These are phyloP conservation scores for Gossypium thurberi DNA, from an alignment of 345 rosid species.

Conservation along the genomic window DNA sequence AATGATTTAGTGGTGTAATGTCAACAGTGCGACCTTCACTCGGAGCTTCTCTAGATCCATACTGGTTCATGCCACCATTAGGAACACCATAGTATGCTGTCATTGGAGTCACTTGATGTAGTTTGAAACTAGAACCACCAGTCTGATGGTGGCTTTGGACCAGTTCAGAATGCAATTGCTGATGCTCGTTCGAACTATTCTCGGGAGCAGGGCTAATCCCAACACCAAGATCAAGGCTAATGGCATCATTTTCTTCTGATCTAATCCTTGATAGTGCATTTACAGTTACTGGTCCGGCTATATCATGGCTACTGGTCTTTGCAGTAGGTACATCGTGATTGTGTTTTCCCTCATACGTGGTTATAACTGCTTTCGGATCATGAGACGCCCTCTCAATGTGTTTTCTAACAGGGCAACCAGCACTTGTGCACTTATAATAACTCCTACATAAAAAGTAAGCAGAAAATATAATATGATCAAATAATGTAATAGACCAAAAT, in stretches of 20 bases:
- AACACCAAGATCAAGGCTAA: slow-evolving; percentile 97
- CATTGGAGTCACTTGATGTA: slow-evolving; percentile 40
- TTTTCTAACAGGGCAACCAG: slow-evolving; percentile 92
- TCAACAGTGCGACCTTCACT: slow-evolving; percentile 39
- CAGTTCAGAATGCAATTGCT: slow-evolving; percentile 36
- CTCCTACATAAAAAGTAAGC: slow-evolving; percentile 52
- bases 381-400: slow-evolving; percentile 99
- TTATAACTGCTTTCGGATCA: slow-evolving; percentile 95
- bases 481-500: not conserved
- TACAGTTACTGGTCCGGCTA: slow-evolving; percentile 39
- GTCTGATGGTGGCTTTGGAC: slow-evolving; percentile 34
- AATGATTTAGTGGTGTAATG: slow-evolving; percentile 42
- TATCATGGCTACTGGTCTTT: slow-evolving; percentile 56
- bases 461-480: not conserved
- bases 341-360: slow-evolving; percentile 97
- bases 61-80: slow-evolving; percentile 46
- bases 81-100: slow-evolving; percentile 44
- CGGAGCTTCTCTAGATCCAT: slow-evolving; percentile 22
- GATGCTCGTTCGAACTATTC: slow-evolving; percentile 39
- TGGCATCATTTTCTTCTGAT: slow-evolving; percentile 45
- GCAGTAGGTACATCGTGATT: slow-evolving; percentile 89
- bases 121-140: slow-evolving; percentile 42
- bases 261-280: slow-evolving; percentile 43
- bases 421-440: slow-evolving; percentile 93
- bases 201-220: slow-evolving; percentile 60